Percentiles rank a stretch among this genome's conserved stretches.
These are phyloP conservation scores for Phytophthora vignae DNA, from an alignment of 352 stramenopile genomes.

Conservation along the genomic window DNA sequence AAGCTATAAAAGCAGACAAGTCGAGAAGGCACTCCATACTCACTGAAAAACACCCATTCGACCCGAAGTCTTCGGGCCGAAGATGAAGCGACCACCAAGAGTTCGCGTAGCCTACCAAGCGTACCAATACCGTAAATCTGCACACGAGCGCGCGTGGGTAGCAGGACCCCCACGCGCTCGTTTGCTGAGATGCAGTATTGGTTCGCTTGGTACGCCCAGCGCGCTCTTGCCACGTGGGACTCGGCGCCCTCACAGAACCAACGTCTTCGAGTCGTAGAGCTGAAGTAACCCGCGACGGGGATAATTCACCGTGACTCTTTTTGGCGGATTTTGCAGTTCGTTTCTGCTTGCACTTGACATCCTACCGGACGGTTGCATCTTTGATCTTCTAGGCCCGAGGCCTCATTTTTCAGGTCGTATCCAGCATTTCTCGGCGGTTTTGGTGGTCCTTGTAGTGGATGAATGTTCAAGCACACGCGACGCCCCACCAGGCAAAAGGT, in stretches of 20 bases:
- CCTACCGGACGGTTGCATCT: too few relatives aligned
- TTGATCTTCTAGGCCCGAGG: too few relatives aligned
- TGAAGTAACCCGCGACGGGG: background rate
- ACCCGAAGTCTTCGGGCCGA: too few relatives aligned
- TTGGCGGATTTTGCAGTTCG: too few relatives aligned
- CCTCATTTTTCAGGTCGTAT: too few relatives aligned
- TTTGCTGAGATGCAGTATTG: slow-evolving; percentile 33
- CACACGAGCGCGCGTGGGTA: slow-evolving; percentile 10
- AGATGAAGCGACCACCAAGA: background rate
- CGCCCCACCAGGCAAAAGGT: background rate
- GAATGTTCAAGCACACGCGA: slow-evolving; percentile 18
- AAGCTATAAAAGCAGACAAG: too few relatives aligned
- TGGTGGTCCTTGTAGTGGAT: background rate
- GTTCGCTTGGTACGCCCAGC: slow-evolving; percentile 35
- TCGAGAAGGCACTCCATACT: background rate
- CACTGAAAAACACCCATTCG: slow-evolving; percentile 1
- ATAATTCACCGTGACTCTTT: too few relatives aligned
- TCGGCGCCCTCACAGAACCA: background rate
- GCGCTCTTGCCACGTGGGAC: slow-evolving; percentile 24
- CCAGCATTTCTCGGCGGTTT: too few relatives aligned
- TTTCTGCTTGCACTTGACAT: too few relatives aligned
- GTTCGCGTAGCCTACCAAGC: slow-evolving; percentile 32
- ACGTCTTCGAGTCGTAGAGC: background rate
- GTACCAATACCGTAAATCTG: slow-evolving; percentile 38
- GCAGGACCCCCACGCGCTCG: background rate